A percentile compares a stretch with the other conserved stretches of the same genome.
Evolutionary conservation across 176 grass and related monocot species (phyloP).

Genomic region (Zoysia pacifica): DNA sequence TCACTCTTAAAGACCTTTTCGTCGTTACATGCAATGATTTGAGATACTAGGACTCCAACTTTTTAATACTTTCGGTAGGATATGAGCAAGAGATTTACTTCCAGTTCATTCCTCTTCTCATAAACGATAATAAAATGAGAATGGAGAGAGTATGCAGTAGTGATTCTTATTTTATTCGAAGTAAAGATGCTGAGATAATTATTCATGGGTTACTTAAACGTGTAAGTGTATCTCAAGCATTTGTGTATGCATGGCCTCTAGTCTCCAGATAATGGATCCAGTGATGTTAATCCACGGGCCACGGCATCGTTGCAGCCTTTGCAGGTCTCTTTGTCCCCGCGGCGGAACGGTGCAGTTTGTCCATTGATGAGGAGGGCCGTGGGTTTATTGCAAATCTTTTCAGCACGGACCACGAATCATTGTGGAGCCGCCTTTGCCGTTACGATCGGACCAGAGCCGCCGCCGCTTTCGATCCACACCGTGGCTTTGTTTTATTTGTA

Average conservation of each 20-base stretch:
- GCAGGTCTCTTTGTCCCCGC: background rate
- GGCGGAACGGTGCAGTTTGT: constrained; percentile 27
- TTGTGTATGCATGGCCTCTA: background rate
- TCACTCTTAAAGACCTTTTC: too few relatives aligned
- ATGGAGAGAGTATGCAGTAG: too few relatives aligned
- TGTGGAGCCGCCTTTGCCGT: constrained; percentile 20
- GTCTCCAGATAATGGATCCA: background rate
- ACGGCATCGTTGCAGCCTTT: background rate
- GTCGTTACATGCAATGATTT: too few relatives aligned
- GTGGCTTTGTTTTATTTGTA: too few relatives aligned
- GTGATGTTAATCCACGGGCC: constrained; percentile 11
- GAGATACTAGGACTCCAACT: too few relatives aligned
- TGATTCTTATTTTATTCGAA: background rate
- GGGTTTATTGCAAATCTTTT: background rate
- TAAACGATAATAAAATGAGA: too few relatives aligned
- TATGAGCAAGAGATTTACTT: too few relatives aligned
- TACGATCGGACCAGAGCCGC: background rate
- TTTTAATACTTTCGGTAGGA: too few relatives aligned
- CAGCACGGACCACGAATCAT: constrained; percentile 6
- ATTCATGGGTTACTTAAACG: background rate
- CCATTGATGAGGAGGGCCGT: background rate
- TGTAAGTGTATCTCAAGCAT: background rate
- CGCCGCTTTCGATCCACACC: too few relatives aligned
- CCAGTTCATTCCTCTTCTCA: too few relatives aligned
- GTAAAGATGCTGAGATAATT: background rate